A percentile compares a stretch with the other conserved stretches of the same genome.
Evolutionary conservation across 2,329 filamentous ascomycete genomes (phyloP).

Genomic region (Metarhizium anisopliae): DNA sequence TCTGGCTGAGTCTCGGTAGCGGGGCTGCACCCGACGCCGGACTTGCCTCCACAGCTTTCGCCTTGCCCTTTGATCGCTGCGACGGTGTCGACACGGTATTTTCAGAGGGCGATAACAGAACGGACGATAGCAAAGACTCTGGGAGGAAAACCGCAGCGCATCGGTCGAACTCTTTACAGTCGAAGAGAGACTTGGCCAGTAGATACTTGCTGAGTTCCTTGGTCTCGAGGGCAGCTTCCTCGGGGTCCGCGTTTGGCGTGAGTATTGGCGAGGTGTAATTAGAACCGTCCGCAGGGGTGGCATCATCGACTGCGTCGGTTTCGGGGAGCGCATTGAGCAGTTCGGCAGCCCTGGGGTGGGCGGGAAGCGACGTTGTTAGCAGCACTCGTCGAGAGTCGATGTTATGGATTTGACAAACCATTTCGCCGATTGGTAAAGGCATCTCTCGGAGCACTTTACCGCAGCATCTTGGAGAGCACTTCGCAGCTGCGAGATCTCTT

Average conservation of each 20-base stretch:
- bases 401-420: constrained; percentile 50
- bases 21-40: constrained; percentile 15
- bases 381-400: neutral
- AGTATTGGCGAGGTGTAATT: constrained; percentile 38
- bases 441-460: constrained; percentile 85
- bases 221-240: constrained; percentile 67
- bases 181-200: constrained; percentile 87
- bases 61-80: constrained; percentile 53
- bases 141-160: constrained; percentile 84
- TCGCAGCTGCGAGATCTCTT: constrained; percentile 56
- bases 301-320: constrained; percentile 39
- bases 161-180: constrained; percentile 89
- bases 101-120: constrained; percentile 42
- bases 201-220: constrained; percentile 77
- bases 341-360: constrained; percentile 70
- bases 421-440: constrained; percentile 92
- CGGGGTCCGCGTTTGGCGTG: constrained; percentile 53
- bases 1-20: constrained; percentile 66
- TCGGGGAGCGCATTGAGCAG: constrained; percentile 76
- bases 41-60: constrained; percentile 18
- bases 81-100: constrained; percentile 25
- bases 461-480: constrained; percentile 75
- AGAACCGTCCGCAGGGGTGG: constrained; percentile 13
- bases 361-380: neutral
- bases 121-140: constrained; percentile 63